Conservation (phyloP, 1,139 yeast species). For the Meyerozyma athensensis region DNA sequence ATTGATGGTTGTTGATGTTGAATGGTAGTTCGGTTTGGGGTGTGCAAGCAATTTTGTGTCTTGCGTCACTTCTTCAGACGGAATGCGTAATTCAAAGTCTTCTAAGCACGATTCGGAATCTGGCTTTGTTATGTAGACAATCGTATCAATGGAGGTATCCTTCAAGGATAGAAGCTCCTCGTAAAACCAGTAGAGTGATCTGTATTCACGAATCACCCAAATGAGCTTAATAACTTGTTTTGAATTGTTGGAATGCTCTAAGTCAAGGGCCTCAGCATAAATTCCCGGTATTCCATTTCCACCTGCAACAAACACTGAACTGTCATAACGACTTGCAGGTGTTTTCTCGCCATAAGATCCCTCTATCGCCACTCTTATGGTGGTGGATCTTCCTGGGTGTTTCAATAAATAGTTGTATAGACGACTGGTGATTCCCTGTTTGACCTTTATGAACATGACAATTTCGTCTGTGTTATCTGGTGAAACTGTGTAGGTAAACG, state of each 20-base stretch:
- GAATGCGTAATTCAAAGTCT: constrained; percentile 6
- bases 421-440: constrained; percentile 26
- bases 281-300: constrained; percentile 38
- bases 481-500: constrained; percentile 33
- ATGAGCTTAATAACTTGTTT: constrained; percentile 14
- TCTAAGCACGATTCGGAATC: constrained; percentile 7
- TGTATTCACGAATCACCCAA: constrained; percentile 19
- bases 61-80: constrained; percentile 1
- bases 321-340: constrained; percentile 28
- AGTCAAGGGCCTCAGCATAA: constrained; percentile 28
- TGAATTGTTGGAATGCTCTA: constrained; percentile 25
- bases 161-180: constrained; percentile 15
- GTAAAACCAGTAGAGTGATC: constrained; percentile 18
- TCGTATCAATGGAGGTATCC: constrained; percentile 13
- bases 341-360: constrained; percentile 37
- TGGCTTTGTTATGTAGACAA: constrained; percentile 16
- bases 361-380: constrained; percentile 28
- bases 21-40: constrained; percentile 4
- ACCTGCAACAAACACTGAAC: constrained; percentile 33
- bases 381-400: constrained; percentile 13
- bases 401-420: background rate
- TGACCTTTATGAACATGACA: constrained; percentile 29
- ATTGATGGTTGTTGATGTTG: constrained; percentile 5
- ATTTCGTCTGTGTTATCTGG: constrained; percentile 25
- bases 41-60: background rate